Evolutionary conservation across 352 stramenopile genomes (phyloP), one percentile per base, ranked within the genome.

Genomic region (Halophytophthora polymorphica): DNA sequence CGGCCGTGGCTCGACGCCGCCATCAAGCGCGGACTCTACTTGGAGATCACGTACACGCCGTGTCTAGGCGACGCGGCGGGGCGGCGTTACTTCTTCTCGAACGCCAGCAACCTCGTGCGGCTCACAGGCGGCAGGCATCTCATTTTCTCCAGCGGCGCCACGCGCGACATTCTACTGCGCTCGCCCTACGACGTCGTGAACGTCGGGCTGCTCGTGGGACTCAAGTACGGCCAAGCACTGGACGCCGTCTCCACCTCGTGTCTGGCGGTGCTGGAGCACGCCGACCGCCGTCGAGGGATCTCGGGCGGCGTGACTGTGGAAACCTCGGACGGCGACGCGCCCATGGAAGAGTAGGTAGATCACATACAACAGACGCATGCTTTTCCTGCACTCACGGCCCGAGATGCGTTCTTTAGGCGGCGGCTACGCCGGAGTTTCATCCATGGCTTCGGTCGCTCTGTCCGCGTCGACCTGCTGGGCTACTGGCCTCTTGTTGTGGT

Each of bases 11-110:
- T 94, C 57, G 64, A 82, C 44, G 67, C 75, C 6, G 84, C 82
- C 42, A 82, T 90, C 37, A 83, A 86, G 50, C 82, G 82, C 42
- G 64, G 39, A 19, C 69, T 94, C 50, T 80, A 73, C 60, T 90
- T 94, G 54, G 84, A 94, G 46, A 73, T 94, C 58, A 88, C 68
- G 25, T 94, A 94, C 56, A 74, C 77, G 23, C 73, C 81, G 44
- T 86, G 79, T 45, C 69, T 94, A 3, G 74, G 74, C 0, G 84
- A 94, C 58, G 88, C 80, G 17, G 76, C 73, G 12, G 78, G 82
- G 2, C 79, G 84, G 10, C 68, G 84, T 33, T 93, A 94, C 63
- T 93, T 94, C 57, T 93, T 94, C 49, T 88, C 80, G 33, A 94
- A 94, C 61, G 77, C 81, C 11, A 85, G 72, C 45, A 88, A 87